phyloP scores from a whole-genome alignment of 306 rosid species.

The Fragaria iinumae region DNA sequence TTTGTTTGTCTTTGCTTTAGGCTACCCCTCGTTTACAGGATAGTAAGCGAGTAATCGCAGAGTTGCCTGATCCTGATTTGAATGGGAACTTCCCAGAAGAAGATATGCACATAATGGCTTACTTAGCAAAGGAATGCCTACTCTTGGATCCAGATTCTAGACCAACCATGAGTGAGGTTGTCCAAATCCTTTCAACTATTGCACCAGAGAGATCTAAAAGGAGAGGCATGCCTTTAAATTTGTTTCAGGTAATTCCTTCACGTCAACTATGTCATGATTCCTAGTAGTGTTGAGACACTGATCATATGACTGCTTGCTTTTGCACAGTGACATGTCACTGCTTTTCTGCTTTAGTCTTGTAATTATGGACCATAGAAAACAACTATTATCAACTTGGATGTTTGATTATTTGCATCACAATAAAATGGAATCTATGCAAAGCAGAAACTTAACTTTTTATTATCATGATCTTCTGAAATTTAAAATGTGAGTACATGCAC shows the following conservation, averaged over 20 bases:
- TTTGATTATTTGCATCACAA: neutral
- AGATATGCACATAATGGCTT: constrained; percentile 90
- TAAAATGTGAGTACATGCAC: constrained; percentile 22
- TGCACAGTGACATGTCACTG: neutral
- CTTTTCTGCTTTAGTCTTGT: constrained; percentile 5
- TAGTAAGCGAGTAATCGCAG: constrained; percentile 55
- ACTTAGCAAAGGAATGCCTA: constrained; percentile 92
- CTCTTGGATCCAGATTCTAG: constrained; percentile 84
- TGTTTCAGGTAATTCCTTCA: constrained; percentile 59
- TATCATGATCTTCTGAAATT: constrained; percentile 15
- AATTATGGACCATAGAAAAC: neutral
- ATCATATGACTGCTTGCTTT: neutral
- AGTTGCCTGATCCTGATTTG: constrained; percentile 69
- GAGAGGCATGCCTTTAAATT: constrained; percentile 49
- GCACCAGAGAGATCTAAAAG: constrained; percentile 75
- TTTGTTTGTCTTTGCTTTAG: constrained; percentile 43
- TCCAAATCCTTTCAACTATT: constrained; percentile 80
- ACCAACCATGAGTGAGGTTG: constrained; percentile 95
- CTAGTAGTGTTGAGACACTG: neutral
- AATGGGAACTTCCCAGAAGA: constrained; percentile 70
- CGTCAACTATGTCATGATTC: neutral
- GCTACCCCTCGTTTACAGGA: constrained; percentile 75
- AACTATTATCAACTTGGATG: neutral
- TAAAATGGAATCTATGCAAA: neutral
- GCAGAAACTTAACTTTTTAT: constrained; percentile 7